phyloP scores from a whole-genome alignment of 345 rosid species.

The Hibiscus trionum region DNA sequence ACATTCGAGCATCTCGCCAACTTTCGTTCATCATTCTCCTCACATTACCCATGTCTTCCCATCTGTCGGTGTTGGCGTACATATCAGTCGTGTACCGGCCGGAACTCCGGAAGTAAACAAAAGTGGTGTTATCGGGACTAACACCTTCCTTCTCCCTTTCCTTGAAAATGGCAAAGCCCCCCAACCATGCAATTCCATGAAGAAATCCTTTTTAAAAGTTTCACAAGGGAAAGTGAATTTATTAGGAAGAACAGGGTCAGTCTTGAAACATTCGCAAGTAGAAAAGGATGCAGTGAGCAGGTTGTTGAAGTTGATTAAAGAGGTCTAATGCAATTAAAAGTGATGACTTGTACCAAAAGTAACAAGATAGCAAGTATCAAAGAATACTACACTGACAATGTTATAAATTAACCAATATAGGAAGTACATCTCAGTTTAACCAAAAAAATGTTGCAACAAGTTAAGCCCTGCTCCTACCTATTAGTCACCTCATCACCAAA shows the following conservation, averaged over 20 bases:
- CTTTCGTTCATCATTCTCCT: slow-evolving; percentile 37
- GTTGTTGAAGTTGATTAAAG: background rate
- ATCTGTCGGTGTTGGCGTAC: slow-evolving; percentile 32
- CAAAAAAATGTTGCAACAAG: background rate
- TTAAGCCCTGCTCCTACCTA: background rate
- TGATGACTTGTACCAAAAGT: background rate
- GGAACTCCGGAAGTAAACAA: slow-evolving; percentile 20
- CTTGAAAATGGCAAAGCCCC: slow-evolving; percentile 31
- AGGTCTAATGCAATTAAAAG: no score
- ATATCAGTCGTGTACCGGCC: slow-evolving; percentile 21
- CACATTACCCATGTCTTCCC: slow-evolving; percentile 30
- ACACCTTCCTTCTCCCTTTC: slow-evolving; percentile 25
- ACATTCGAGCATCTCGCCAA: slow-evolving; percentile 25
- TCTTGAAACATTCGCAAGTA: slow-evolving; percentile 25
- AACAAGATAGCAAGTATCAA: background rate
- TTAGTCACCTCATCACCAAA: background rate
- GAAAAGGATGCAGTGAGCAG: slow-evolving; percentile 21
- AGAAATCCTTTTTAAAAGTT: slow-evolving; percentile 24
- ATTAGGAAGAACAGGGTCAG: slow-evolving; percentile 20
- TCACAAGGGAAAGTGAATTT: slow-evolving; percentile 35
- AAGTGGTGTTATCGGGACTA: slow-evolving; percentile 29
- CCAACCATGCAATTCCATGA: slow-evolving; percentile 43
- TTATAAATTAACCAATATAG: background rate
- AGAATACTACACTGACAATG: background rate
- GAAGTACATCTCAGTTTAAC: background rate